Evolutionary conservation across 2,329 filamentous ascomycete species (phyloP), one percentile per base, ranked within the genome.

Genomic region (Cordyceps farinosa): DNA sequence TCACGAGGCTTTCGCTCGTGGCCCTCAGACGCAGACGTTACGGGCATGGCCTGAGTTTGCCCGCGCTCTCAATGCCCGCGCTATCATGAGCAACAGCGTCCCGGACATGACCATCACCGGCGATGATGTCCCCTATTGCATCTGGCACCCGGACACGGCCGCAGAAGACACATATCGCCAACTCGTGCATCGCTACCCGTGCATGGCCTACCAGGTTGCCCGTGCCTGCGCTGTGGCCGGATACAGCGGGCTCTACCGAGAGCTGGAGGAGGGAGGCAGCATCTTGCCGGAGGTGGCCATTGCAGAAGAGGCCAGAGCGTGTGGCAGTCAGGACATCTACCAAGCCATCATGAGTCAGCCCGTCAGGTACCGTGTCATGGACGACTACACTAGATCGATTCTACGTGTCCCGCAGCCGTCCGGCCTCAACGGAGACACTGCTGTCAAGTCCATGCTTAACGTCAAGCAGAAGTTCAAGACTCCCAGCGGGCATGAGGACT

Each of bases 221-320:
- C 70, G 76, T 3, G 73, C 75, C 0, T 79, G 76, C 65, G 77
- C 77, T 8, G 73, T 74, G 5, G 77, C 73, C 2, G 74, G 74
- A 1, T 78, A 78, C 61, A 61, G 59, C 8, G 64, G 68, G 29
- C 68, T 79, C 3, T 78, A 75, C 63, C 27, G 64, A 3, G 74
- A 76, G 64, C 70, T 78, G 13, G 67, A 74, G 61, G 38, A 42
- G 38, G 38, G 5, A 15, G 10, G 38, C 48, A 15, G 29, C 22
- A 62, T 76, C 15, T 68, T 78, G 3, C 76, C 77, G 0, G 76
- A 79, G 22, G 70, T 75, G 8, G 68, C 70, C 38, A 71, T 79
- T 36, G 77, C 76, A 1, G 77, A 78, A 63, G 77, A 79, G 64
- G 75, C 76, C 11, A 22, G 22, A 22, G 22, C 22, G 22, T 22